phyloP scores from a whole-genome alignment of 768 basidiomycete genomes.

The Cubamyces sp. region DNA sequence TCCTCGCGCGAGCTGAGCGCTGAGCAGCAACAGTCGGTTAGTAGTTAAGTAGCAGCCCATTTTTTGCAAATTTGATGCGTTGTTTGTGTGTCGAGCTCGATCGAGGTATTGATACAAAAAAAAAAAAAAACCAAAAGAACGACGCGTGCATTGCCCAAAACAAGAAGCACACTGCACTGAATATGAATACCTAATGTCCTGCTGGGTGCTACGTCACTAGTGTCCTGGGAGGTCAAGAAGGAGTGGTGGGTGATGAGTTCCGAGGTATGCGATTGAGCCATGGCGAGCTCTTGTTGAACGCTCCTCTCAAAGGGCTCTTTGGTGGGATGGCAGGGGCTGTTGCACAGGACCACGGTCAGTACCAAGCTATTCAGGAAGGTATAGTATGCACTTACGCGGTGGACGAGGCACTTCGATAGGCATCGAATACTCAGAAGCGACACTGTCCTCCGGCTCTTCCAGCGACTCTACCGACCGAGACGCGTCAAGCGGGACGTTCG shows the following conservation, averaged over 20 bases:
- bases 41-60: not conserved
- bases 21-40: not conserved
- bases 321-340: slow-evolving; percentile 20
- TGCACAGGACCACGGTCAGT: not conserved
- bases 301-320: slow-evolving; percentile 19
- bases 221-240: not conserved
- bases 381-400: not conserved
- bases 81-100: slow-evolving; percentile 12
- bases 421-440: not conserved
- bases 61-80: slow-evolving; percentile 10
- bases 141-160: not conserved
- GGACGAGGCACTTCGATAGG: not conserved
- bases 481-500: slow-evolving; percentile 17
- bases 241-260: slow-evolving; percentile 1
- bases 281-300: slow-evolving; percentile 1
- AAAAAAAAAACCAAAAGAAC: not conserved
- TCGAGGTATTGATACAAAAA: not conserved
- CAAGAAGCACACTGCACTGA: not conserved
- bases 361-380: not conserved
- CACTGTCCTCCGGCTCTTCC: not conserved
- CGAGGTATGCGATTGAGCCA: slow-evolving; percentile 22
- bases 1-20: not conserved
- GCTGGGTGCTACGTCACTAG: not conserved
- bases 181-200: not conserved
- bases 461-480: not conserved